Base-by-base conservation (phyloP, 2,329 filamentous ascomycete species). In the Nigrospora oryzae region DNA sequence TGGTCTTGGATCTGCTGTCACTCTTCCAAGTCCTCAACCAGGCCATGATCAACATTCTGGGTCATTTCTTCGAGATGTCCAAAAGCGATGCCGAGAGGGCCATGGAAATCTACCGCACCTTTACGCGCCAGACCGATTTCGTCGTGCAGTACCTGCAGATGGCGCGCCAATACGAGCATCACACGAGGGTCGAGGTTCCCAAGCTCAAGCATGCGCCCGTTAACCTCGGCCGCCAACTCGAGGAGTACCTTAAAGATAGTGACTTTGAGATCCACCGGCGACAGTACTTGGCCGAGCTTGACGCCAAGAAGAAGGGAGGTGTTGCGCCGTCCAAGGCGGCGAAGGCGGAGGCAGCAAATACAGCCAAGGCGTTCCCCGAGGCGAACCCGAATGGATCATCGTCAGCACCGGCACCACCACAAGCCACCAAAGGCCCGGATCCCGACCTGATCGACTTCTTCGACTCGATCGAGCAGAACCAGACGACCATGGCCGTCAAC, bases 61-160 rank as follows among this genome's bases (percentile, higher is more conserved):
- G 93, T 56, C 88, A 94, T 65, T 98, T 97, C 65, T 98, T 98
- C 57, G 93, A 98, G 68, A 91, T 98, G 85, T 96, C 93, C 42
- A 88, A 87, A 58, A 77, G 87, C 23, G 93, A 98, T 65, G 94
- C 93, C 47, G 89, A 96, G 63, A 80, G 90, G 51, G 89, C 93
- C 46, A 81, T 98, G 67, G 77, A 82, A 49, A 91, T 98, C 49
- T 98, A 98, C 67, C 87, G 90, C 60, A 85, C 77, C 14, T 98
- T 98, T 59, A 89, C 89, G 14, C 85, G 81, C 56, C 90, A 95
- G 63, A 98, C 93, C 7, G 90, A 97, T 55, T 81, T 84, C 52
- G 91, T 97, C 1, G 91, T 98, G 14, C 83, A 89, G 56, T 98
- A 91, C 59, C 77, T 98, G 38, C 83, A 84, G 54, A 76, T 91